Percentiles rank a stretch among this genome's conserved stretches.
Evolutionary conservation across 2,329 filamentous ascomycete species (phyloP).

Genomic region (Hypoxylon sp.): DNA sequence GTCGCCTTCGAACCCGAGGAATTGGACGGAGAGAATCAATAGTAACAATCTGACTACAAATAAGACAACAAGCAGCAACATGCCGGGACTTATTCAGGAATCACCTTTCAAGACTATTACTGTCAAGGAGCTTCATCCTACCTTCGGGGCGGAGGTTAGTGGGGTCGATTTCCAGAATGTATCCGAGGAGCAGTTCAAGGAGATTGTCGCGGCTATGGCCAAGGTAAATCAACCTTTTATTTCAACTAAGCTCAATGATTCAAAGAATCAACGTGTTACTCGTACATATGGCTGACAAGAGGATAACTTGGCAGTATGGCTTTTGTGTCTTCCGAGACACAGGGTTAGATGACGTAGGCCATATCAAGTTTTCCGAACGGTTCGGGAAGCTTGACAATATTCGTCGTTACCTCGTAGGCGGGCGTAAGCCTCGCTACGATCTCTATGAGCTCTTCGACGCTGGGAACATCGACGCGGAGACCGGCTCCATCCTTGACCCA

Average conservation of each 20-base stretch:
- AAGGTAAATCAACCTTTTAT: slow-evolving; percentile 50
- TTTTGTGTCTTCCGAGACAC: slow-evolving; percentile 67
- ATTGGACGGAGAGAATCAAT: neutral
- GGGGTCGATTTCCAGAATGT: slow-evolving; percentile 55
- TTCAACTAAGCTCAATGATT: neutral
- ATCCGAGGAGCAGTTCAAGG: slow-evolving; percentile 54
- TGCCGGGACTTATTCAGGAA: slow-evolving; percentile 53
- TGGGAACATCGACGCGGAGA: slow-evolving; percentile 66
- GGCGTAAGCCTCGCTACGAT: slow-evolving; percentile 63
- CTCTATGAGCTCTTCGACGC: slow-evolving; percentile 71
- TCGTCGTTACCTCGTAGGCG: slow-evolving; percentile 63
- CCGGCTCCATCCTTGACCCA: slow-evolving; percentile 38
- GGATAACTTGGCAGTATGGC: slow-evolving; percentile 61
- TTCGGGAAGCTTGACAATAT: slow-evolving; percentile 72
- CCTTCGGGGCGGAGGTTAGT: slow-evolving; percentile 53
- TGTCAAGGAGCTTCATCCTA: slow-evolving; percentile 51
- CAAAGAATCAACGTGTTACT: neutral
- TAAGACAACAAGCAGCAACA: slow-evolving; percentile 29
- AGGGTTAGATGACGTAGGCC: slow-evolving; percentile 64
- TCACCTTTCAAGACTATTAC: slow-evolving; percentile 49
- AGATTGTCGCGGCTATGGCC: slow-evolving; percentile 54
- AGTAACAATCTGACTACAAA: neutral
- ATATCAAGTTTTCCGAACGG: slow-evolving; percentile 65
- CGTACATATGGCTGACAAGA: slow-evolving; percentile 1
- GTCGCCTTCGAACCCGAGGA: neutral